Evolutionary conservation across 2,329 filamentous ascomycete species (phyloP), one percentile per base, ranked within the genome.

Genomic region (Microascus cirrosus): DNA sequence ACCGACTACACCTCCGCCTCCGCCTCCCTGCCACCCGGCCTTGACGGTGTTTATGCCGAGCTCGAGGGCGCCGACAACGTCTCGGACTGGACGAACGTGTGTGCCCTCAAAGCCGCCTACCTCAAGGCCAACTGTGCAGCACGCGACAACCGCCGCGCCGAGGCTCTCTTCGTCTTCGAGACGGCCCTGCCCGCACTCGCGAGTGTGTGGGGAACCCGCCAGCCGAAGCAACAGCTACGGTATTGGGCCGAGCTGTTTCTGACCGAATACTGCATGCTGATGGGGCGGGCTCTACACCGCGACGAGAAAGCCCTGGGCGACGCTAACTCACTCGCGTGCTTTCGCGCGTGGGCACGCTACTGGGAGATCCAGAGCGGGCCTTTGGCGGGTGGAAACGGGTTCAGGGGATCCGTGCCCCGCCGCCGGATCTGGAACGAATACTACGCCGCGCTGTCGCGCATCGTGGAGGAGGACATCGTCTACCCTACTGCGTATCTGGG

Each of bases 341-440:
- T 84, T 66, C 80, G 83, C 24, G 75, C 84, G 3, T 94, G 89
- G 87, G 80, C 81, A 1, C 80, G 74, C 60, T 89, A 89, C 66
- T 91, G 86, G 84, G 76, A 82, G 58, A 68, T 72, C 32, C 74
- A 75, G 69, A 68, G 72, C 1, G 68, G 74, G 2, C 71, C 75
- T 1, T 70, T 78, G 4, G 70, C 74, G 0, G 82, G 81, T 39
- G 82, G 83, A 6, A 75, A 76, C 59, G 81, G 81, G n/a, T 79
- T 82, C 64, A 77, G 78, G 61, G 80, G 82, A 22, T 75, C 80
- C 11, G 77, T 85, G 20, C 78, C 82, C 34, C 77, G 87, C 61
- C 78, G 87, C 61, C 74, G 83, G 48, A 84, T 95, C 52, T 96
- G 92, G 92, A 85, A 82, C 64, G 83, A 89, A 61, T 96, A 96